Percentiles rank a stretch among this genome's conserved stretches.
Conservation (phyloP, 2,329 filamentous ascomycete species). For the Calonectria pteridis region DNA sequence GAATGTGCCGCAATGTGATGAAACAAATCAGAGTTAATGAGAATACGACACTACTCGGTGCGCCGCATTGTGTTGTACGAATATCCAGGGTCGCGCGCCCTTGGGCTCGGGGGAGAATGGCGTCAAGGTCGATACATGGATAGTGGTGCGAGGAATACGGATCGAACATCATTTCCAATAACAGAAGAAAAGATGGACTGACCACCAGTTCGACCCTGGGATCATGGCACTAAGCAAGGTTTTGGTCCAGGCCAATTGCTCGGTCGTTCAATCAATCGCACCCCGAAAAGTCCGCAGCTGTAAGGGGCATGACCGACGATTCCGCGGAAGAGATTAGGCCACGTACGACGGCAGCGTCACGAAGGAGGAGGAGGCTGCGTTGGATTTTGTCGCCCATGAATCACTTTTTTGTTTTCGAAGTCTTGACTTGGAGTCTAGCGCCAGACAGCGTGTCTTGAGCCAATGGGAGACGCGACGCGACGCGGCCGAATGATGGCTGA, state of each 20-base stretch:
- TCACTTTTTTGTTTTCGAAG: background rate
- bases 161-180: constrained; percentile 1
- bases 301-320: background rate
- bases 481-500: background rate
- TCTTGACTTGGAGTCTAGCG: background rate
- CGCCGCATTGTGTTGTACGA: background rate
- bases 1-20: background rate
- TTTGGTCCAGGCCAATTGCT: background rate
- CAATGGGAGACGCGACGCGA: background rate
- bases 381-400: background rate
- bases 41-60: background rate
- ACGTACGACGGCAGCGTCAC: background rate
- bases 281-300: background rate
- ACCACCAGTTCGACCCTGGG: constrained; percentile 5
- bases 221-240: constrained; percentile 10
- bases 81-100: background rate
- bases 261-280: background rate
- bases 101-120: background rate
- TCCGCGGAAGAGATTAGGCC: background rate
- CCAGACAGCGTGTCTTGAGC: background rate
- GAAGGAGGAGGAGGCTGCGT: background rate
- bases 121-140: constrained; percentile 7
- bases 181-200: background rate
- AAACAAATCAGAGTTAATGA: constrained; percentile 7
- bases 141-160: constrained; percentile 3